A percentile compares a stretch with the other conserved stretches of the same genome.
Conservation (phyloP, 2,329 filamentous ascomycete species). For the Curvularia spicifera region DNA sequence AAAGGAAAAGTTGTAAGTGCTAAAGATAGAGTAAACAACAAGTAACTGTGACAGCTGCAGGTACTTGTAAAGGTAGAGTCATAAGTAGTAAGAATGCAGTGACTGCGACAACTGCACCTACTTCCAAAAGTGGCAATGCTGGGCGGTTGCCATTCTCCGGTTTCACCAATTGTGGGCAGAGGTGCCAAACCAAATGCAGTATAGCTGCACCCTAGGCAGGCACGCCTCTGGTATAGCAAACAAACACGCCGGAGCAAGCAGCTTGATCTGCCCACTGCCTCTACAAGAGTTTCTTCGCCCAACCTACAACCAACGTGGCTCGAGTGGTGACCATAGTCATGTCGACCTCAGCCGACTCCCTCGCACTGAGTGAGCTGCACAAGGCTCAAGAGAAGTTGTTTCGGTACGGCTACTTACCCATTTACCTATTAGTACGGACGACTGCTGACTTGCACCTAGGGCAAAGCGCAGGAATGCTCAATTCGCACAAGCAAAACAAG, state of each 20-base stretch:
- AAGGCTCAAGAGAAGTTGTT: slow-evolving; percentile 1
- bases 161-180: not conserved
- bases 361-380: not conserved
- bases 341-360: not conserved
- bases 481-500: not conserved
- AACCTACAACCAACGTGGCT: not conserved
- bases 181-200: not conserved
- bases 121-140: too few species aligned
- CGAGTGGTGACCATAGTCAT: not conserved
- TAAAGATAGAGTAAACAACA: too few species aligned
- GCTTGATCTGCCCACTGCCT: too few species aligned
- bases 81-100: too few species aligned
- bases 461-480: not conserved
- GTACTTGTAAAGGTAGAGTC: too few species aligned
- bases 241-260: not conserved
- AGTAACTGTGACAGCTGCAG: too few species aligned
- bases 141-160: too few species aligned
- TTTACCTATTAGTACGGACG: not conserved
- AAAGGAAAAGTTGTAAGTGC: too few species aligned
- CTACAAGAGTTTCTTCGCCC: not conserved
- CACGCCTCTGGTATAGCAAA: not conserved
- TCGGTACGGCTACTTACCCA: not conserved
- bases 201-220: slow-evolving; percentile 31
- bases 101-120: too few species aligned
- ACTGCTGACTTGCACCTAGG: not conserved